Evolutionary conservation across 129 eudicot species (phyloP), one percentile per base, ranked within the genome.

Genomic region (Lonicera japonica): DNA sequence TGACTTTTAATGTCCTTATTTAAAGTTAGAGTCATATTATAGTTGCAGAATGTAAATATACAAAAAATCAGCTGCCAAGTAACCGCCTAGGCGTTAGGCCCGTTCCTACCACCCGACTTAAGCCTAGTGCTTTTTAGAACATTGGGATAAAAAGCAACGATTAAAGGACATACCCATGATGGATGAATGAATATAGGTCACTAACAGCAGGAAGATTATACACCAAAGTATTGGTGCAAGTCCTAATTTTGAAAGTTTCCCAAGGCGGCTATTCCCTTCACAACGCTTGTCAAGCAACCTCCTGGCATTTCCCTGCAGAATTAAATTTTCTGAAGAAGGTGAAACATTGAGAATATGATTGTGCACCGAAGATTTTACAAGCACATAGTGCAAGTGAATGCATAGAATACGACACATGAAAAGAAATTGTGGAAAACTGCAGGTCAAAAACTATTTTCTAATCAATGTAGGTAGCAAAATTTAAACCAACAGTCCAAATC

Each of bases 201-300:
- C 72, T 65, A 94, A 82, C 60, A 94, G 73, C 83, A 94, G 58
- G 55, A 88, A 75, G 45, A 94, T 85, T 43, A 83, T 54, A 86
- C 88, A 94, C 87, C 86, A 78, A 61, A 94, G 91, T 46, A 86
- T 62, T n/a, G 96, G 97, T 58, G 97, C 97, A 70, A 91, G 79
- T 61, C 97, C 97, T 73, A 91, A 64, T 67, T 84, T 91, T 52
- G 97, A 82, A 69, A 91, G 83, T 53, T 79, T 64, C 7, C 95
- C 97, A 47, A 91, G 72, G 51, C 71, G 70, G 67, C 86, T 73
- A 48, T 71, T 87, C 51, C 84, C 77, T 54, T 91, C 96, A 77
- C 94, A 87, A 18, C 85, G 94, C 55, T 80, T 87, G 56, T 87
- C 96, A 58, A 87, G 74, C 72, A 91, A 74, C 77, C 81, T 79